These are phyloP conservation scores for Lavandula angustifolia DNA, from an alignment of 257 asterid genomes.

Conservation along the genomic window DNA sequence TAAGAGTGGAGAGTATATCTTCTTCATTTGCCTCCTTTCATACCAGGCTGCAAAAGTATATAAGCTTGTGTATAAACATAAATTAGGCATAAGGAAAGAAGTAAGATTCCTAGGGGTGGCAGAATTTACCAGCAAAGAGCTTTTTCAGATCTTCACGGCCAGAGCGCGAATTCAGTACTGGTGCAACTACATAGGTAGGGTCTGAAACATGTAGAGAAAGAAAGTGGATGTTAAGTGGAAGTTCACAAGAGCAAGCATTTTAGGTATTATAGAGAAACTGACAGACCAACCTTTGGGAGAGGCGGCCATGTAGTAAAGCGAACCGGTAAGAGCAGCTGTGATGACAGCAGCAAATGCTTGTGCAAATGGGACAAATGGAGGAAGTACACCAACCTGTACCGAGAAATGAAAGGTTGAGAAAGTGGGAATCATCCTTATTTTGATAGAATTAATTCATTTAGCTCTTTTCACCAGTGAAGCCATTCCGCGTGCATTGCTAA, in stretches of 20 bases:
- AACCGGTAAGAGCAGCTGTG: constrained; percentile 91
- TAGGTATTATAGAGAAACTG: neutral
- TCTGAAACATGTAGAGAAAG: constrained; percentile 43
- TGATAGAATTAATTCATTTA: neutral
- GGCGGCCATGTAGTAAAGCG: constrained; percentile 82
- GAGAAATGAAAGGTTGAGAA: constrained; percentile 5
- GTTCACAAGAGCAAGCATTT: neutral
- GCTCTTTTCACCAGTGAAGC: constrained; percentile 62
- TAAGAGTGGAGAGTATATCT: constrained; percentile 88
- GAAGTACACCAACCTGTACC: constrained; percentile 79
- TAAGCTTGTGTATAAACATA: too few relatives aligned
- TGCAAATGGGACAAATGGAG: constrained; percentile 95
- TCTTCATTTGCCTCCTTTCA: constrained; percentile 87
- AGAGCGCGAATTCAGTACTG: constrained; percentile 71
- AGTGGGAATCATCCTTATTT: neutral
- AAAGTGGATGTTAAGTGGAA: constrained; percentile 4
- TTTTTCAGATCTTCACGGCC: constrained; percentile 81
- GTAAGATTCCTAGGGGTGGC: neutral
- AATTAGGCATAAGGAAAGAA: neutral
- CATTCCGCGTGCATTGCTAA: constrained; percentile 83
- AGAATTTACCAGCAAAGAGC: constrained; percentile 76
- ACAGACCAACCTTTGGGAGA: constrained; percentile 74
- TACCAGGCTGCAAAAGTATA: constrained; percentile 74
- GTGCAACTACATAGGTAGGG: constrained; percentile 84
- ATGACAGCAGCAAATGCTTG: constrained; percentile 94